Evolutionary conservation across 129 eudicot species (phyloP).

Genomic region (Tagetes erecta): DNA sequence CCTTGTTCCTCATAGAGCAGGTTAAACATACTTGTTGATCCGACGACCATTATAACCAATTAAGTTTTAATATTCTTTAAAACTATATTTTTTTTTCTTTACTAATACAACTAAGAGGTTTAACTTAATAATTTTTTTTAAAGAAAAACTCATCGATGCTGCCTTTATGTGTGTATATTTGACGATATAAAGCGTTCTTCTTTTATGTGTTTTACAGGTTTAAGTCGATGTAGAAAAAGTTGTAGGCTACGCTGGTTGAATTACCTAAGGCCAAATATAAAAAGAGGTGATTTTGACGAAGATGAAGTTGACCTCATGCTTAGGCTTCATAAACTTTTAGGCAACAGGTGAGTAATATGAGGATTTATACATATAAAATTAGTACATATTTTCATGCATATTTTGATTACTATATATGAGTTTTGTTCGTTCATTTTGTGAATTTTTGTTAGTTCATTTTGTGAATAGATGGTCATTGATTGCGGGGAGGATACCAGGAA

Average conservation of each 20-base stretch:
- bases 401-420: neutral
- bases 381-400: neutral
- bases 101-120: too few relatives aligned
- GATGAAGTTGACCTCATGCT: slow-evolving; percentile 50
- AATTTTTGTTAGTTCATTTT: neutral
- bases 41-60: too few relatives aligned
- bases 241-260: slow-evolving; percentile 47
- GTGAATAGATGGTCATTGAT: slow-evolving; percentile 59
- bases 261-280: slow-evolving; percentile 41
- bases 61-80: too few relatives aligned
- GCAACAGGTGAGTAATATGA: slow-evolving; percentile 33
- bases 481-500: slow-evolving; percentile 65
- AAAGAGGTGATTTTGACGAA: slow-evolving; percentile 35
- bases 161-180: neutral
- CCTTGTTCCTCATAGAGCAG: slow-evolving; percentile 43
- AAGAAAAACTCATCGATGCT: too few relatives aligned
- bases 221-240: slow-evolving; percentile 46
- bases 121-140: too few relatives aligned
- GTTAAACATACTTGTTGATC: neutral
- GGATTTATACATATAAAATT: neutral
- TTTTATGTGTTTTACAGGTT: slow-evolving; percentile 24
- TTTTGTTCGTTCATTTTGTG: neutral
- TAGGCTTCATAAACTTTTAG: slow-evolving; percentile 50
- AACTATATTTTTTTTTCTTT: too few relatives aligned
- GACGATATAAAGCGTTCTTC: neutral